Evolutionary conservation across 768 basidiomycete genomes (phyloP).

Genomic region (Daedalea quercina): DNA sequence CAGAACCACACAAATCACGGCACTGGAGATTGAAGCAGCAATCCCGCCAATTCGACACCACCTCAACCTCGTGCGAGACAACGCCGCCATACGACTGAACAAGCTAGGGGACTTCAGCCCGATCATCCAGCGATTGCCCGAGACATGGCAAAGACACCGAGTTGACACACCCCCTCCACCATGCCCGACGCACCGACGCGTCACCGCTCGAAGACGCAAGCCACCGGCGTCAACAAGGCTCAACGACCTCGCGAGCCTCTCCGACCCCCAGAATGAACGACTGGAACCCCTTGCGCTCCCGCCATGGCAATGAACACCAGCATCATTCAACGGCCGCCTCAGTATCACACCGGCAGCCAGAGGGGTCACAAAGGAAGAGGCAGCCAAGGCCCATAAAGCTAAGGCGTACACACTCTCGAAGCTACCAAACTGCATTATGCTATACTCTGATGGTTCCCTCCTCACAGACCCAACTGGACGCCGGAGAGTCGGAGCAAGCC

Average conservation of each 20-base stretch:
- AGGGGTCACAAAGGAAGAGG: background rate
- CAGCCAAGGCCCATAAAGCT: background rate
- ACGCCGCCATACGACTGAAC: background rate
- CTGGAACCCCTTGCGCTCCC: background rate
- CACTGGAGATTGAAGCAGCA: conserved; percentile 27
- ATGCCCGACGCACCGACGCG: background rate
- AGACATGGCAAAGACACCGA: background rate
- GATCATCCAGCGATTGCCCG: background rate
- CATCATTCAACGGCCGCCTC: background rate
- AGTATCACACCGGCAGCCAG: background rate
- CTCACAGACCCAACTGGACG: background rate
- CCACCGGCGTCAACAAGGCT: background rate
- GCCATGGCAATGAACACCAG: background rate
- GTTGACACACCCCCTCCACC: background rate
- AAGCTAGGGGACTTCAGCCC: background rate
- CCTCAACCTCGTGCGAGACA: background rate
- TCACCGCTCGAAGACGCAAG: background rate
- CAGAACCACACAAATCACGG: conserved; percentile 24
- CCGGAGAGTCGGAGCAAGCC: conserved; percentile 5
- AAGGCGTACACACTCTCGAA: background rate
- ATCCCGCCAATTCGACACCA: conserved; percentile 22
- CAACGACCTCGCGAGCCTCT: background rate
- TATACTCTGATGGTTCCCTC: conserved; percentile 13
- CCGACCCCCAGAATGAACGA: background rate
- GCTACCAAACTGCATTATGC: background rate